These are phyloP conservation scores for Camptophora hylomeconis DNA, from an alignment of 2,329 filamentous ascomycete genomes.

Conservation along the genomic window DNA sequence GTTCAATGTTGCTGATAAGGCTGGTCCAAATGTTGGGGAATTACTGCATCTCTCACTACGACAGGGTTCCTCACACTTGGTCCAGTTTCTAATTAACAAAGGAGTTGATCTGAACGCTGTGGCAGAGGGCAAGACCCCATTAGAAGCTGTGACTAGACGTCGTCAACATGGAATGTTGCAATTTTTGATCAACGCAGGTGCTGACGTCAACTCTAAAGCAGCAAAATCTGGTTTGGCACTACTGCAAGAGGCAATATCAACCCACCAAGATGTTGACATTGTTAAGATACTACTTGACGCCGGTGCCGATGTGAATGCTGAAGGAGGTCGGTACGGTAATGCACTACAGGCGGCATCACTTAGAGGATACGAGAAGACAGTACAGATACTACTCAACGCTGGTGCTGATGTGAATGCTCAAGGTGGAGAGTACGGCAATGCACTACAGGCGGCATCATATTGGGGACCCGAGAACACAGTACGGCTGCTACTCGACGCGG, in stretches of 20 bases:
- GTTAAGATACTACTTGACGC: constrained; percentile 4
- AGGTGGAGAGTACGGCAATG: constrained; percentile 2
- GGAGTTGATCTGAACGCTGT: constrained; percentile 18
- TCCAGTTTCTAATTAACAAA: constrained; percentile 13
- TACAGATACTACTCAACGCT: constrained; percentile 4
- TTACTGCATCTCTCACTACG: neutral
- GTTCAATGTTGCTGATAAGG: neutral
- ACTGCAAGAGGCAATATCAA: constrained; percentile 5
- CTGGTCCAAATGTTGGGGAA: neutral
- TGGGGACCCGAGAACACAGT: too few species aligned
- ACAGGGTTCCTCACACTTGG: constrained; percentile 5
- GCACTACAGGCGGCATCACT: constrained; percentile 5
- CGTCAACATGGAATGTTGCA: constrained; percentile 7
- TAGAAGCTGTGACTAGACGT: constrained; percentile 6
- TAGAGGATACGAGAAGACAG: constrained; percentile 2
- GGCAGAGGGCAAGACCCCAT: constrained; percentile 1
- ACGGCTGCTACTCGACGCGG: constrained; percentile 2
- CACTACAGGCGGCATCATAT: constrained; percentile 4
- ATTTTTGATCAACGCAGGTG: constrained; percentile 6
- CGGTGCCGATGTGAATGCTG: constrained; percentile 7
- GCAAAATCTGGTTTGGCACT: constrained; percentile 1
- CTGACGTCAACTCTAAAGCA: constrained; percentile 5
- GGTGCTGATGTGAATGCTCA: constrained; percentile 3
- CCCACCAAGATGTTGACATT: constrained; percentile 2
- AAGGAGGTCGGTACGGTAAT: constrained; percentile 3